Conservation (phyloP, 257 asterid genomes). For the Solanum pennellii region DNA sequence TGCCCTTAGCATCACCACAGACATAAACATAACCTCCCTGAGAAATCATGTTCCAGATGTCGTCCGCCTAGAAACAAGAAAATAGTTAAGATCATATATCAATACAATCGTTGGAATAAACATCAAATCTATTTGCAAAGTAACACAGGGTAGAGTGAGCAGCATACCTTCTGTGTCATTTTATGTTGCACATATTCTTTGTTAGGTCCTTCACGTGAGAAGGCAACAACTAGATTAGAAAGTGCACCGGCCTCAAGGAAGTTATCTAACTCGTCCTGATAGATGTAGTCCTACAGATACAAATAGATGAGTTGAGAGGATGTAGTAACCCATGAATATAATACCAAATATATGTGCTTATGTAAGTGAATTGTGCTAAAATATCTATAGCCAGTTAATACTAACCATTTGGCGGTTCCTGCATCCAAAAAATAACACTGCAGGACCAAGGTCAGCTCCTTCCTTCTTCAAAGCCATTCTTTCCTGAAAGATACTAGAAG, state of each 20-base stretch:
- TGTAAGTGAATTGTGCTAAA: not conserved
- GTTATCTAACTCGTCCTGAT: conserved; percentile 64
- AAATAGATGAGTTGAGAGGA: not conserved
- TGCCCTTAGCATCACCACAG: conserved; percentile 98
- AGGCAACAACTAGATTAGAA: conserved; percentile 88
- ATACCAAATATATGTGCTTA: not conserved
- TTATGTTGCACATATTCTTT: conserved; percentile 98
- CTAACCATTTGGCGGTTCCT: conserved; percentile 85
- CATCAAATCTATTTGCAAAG: not conserved
- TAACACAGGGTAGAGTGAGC: not conserved
- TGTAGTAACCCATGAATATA: not conserved
- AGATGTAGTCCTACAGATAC: conserved; percentile 68
- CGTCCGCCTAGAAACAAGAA: conserved; percentile 41
- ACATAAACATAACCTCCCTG: conserved; percentile 82
- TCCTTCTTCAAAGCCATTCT: conserved; percentile 86
- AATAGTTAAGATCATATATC: not conserved
- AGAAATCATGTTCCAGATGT: conserved; percentile 77
- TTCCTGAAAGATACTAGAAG: conserved; percentile 46
- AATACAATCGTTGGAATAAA: not conserved
- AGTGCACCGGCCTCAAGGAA: conserved; percentile 62
- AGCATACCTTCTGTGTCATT: conserved; percentile 67
- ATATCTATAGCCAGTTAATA: not conserved
- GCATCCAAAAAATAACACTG: conserved; percentile 83
- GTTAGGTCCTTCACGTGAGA: conserved; percentile 81
- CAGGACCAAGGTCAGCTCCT: conserved; percentile 87